phyloP scores from a whole-genome alignment of 176 grass and related monocot species.

The Oryza punctata region DNA sequence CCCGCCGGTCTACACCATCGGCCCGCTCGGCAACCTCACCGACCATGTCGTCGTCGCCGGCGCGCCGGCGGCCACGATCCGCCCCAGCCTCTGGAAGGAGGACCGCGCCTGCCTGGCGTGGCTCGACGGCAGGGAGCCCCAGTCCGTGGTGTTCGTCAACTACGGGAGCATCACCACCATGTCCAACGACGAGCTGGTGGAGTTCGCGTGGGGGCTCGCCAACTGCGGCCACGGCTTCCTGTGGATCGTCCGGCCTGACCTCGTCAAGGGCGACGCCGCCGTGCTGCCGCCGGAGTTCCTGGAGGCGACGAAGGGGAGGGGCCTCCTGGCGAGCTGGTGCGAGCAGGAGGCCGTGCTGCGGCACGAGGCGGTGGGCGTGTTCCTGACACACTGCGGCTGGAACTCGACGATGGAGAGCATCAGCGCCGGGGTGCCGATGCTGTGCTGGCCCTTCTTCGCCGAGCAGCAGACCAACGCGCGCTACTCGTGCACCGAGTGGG shows the following conservation, averaged over 20 bases:
- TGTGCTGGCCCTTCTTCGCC: not conserved
- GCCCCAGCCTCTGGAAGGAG: conserved; percentile 49
- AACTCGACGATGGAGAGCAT: conserved; percentile 48
- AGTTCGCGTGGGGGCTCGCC: conserved; percentile 77
- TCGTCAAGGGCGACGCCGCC: conserved; percentile 40
- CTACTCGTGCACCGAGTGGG: no score
- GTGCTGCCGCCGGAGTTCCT: conserved; percentile 44
- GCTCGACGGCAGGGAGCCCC: conserved; percentile 21
- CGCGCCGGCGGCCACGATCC: not conserved
- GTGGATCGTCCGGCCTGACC: conserved; percentile 56
- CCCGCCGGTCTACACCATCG: conserved; percentile 41
- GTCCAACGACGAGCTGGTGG: conserved; percentile 27
- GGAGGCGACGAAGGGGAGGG: not conserved
- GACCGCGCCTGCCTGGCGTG: conserved; percentile 35
- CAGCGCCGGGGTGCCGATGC: not conserved
- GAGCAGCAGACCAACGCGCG: no score
- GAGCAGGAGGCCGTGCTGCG: conserved; percentile 40
- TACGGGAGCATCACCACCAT: conserved; percentile 28
- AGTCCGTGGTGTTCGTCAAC: conserved; percentile 44
- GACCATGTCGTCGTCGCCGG: not conserved
- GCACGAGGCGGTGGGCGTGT: conserved; percentile 40
- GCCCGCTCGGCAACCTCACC: conserved; percentile 10
- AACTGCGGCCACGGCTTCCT: conserved; percentile 49
- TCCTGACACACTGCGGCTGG: conserved; percentile 69
- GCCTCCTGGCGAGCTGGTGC: conserved; percentile 41